phyloP scores from a whole-genome alignment of 116 monocot genomes.

The Cymodocea nodosa region DNA sequence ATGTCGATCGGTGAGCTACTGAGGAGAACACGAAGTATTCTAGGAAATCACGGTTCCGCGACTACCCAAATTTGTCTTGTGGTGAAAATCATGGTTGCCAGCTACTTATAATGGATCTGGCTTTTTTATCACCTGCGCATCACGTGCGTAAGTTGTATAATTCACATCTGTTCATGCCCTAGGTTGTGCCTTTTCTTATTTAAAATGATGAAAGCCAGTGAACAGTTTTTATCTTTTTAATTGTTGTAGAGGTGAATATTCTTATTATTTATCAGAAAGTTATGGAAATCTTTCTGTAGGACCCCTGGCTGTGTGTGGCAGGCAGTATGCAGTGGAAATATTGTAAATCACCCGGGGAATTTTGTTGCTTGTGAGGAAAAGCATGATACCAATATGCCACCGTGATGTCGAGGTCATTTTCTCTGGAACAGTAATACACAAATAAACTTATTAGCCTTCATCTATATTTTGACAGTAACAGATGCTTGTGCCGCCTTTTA shows the following conservation, averaged over 20 bases:
- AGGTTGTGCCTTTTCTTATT: neutral
- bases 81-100: neutral
- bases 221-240: neutral
- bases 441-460: too few species aligned
- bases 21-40: neutral
- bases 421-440: too few species aligned
- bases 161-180: neutral
- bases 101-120: neutral
- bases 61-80: neutral
- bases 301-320: too few species aligned
- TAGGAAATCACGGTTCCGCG: neutral
- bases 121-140: neutral
- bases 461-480: too few species aligned
- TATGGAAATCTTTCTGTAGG: neutral
- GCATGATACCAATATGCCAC: too few species aligned
- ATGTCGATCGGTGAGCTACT: neutral
- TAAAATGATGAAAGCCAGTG: neutral
- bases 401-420: too few species aligned
- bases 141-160: neutral
- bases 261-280: neutral
- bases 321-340: too few species aligned
- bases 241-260: conserved; percentile 3
- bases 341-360: too few species aligned
- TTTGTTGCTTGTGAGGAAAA: too few species aligned
- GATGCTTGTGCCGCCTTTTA: too few species aligned